These are phyloP conservation scores for Poronia punctata DNA, from an alignment of 495 filamentous ascomycete species.

Conservation along the genomic window DNA sequence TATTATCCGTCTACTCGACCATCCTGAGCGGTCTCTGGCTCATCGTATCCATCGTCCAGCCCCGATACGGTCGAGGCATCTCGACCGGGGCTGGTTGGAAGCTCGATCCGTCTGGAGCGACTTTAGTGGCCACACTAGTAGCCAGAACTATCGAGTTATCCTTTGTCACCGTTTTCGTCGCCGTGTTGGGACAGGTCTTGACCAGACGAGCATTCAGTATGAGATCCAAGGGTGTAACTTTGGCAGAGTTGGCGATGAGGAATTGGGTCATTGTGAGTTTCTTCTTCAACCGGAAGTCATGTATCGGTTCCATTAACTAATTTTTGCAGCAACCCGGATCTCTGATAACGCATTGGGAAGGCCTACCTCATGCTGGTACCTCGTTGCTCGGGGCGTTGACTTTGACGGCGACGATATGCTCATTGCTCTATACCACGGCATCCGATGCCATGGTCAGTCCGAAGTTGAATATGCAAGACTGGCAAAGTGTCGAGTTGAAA, in stretches of 20 bases:
- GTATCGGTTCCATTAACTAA: not conserved
- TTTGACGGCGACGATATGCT: slow-evolving; percentile 51
- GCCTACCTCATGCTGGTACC: slow-evolving; percentile 51
- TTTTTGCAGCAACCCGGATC: slow-evolving; percentile 40
- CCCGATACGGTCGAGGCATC: slow-evolving; percentile 51
- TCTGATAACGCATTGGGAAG: slow-evolving; percentile 59
- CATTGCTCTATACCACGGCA: slow-evolving; percentile 68
- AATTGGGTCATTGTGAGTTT: slow-evolving; percentile 39
- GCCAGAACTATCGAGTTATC: slow-evolving; percentile 70
- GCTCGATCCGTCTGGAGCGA: slow-evolving; percentile 50
- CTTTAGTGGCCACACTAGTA: slow-evolving; percentile 53
- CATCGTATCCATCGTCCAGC: slow-evolving; percentile 48
- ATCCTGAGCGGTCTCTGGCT: slow-evolving; percentile 59
- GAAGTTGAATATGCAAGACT: slow-evolving; percentile 48
- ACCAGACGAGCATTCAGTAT: slow-evolving; percentile 54
- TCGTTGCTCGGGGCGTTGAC: slow-evolving; percentile 53
- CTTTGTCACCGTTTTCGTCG: slow-evolving; percentile 71
- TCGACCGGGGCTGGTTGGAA: slow-evolving; percentile 35
- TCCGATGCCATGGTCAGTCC: slow-evolving; percentile 65
- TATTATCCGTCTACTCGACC: slow-evolving; percentile 61
- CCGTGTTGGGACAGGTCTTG: slow-evolving; percentile 65
- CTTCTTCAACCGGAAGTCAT: not conserved
- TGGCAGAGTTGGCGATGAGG: slow-evolving; percentile 65
- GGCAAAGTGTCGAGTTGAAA: slow-evolving; percentile 35
- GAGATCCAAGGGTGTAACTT: slow-evolving; percentile 52